Evolutionary conservation across 208 protist species (phyloP), one percentile per base, ranked within the genome.

Genomic region (Leishmania guyanensis): DNA sequence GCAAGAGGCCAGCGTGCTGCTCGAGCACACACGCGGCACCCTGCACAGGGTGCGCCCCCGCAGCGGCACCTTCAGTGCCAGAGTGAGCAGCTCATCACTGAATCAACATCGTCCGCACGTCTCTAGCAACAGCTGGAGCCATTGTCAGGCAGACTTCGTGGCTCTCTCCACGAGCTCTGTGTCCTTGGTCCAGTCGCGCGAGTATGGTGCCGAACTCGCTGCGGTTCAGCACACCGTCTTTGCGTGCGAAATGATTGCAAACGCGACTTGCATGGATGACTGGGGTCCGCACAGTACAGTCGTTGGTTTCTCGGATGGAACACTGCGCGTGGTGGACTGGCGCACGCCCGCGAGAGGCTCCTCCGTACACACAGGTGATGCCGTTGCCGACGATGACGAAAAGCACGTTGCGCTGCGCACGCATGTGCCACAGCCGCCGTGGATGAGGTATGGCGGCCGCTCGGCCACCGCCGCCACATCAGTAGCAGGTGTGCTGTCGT

Each of bases 301-400:
- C 0, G 87, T 96, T 22, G 87, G 93, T 53, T 93, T 90, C 74
- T 96, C 93, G 1, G 84, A 88, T 36, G 91, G 93, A 22, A 80
- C 79, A n/a, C 46, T 96, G n/a, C 79, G 65, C 51, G 80, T 95
- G 5, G 60, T 92, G 10, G 93, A 96, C 78, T 92, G 88, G 90
- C 90, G 93, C 20, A 77, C 84, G 81, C 82, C 85, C 5, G 70
- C 77, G 76, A n/a, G 20, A 29, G 39, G 73, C 46, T n/a, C 16
- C 62, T 20, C 22, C 10, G 17, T 17, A 33, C 29, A 54, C 60
- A 46, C 46, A n/a, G 26, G 51, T n/a, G 58, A 36, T 54, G 46
- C 26, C n/a, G 6, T 54, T 56, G 33, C 54, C 58, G 53, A n/a
- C 53, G 54, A 48, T n/a, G n/a, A 50, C 12, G 71, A 60, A 26